These are phyloP conservation scores for Talaromyces liani DNA, from an alignment of 495 filamentous ascomycete species.

Conservation along the genomic window DNA sequence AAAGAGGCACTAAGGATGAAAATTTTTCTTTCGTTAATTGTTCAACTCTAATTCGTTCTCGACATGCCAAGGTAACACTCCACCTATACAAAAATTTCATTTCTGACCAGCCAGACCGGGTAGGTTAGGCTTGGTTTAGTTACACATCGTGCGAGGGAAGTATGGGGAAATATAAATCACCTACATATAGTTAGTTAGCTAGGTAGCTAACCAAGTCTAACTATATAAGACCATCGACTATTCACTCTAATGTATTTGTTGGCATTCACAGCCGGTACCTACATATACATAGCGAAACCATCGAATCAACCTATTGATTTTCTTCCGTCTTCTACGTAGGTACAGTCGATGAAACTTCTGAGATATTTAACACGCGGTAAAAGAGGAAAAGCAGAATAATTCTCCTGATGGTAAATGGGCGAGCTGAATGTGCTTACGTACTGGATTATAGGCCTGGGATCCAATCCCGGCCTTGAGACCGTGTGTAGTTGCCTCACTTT, in stretches of 20 bases:
- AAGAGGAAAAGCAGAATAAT: background rate
- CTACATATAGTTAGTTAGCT: background rate
- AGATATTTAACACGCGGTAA: background rate
- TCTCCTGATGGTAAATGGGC: background rate
- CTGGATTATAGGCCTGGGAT: background rate
- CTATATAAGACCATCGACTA: background rate
- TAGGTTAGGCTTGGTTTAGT: background rate
- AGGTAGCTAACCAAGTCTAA: background rate
- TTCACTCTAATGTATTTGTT: background rate
- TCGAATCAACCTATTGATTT: background rate
- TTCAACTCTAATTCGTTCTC: background rate
- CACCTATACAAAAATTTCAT: background rate
- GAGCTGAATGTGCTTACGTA: background rate
- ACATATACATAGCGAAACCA: background rate
- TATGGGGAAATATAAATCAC: background rate
- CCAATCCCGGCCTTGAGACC: background rate
- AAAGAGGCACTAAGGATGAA: background rate
- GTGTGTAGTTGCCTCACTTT: background rate
- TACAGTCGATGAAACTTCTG: background rate
- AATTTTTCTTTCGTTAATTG: background rate
- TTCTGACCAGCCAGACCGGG: background rate
- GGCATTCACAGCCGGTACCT: background rate
- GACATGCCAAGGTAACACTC: too few species aligned
- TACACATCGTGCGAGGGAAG: background rate
- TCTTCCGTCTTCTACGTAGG: background rate